phyloP scores from a whole-genome alignment of 2,329 filamentous ascomycete genomes.

The Geosmithia morbida region DNA sequence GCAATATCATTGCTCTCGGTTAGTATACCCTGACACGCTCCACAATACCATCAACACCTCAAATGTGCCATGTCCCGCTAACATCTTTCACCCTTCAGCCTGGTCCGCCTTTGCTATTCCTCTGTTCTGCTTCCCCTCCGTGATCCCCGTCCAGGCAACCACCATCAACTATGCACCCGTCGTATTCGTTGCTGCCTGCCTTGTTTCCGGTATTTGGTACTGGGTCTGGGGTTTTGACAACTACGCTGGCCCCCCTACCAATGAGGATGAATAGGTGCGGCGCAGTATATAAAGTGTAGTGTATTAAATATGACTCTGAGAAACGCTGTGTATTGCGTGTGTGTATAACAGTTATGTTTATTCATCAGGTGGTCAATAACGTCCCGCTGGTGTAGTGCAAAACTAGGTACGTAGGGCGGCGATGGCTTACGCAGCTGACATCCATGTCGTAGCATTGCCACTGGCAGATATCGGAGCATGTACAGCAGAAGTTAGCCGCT shows the following conservation, averaged over 20 bases:
- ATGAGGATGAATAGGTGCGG: conserved; percentile 12
- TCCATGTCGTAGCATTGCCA: too few species aligned
- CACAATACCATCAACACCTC: neutral
- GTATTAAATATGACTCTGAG: neutral
- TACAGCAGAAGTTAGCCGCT: too few species aligned
- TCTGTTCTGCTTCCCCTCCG: conserved; percentile 59
- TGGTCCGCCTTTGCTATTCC: conserved; percentile 58
- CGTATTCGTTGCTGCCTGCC: conserved; percentile 54
- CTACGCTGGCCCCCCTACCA: conserved; percentile 47
- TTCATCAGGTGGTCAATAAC: too few species aligned
- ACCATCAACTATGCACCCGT: conserved; percentile 63
- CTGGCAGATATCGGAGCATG: too few species aligned
- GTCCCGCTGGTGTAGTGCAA: too few species aligned
- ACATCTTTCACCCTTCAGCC: conserved; percentile 17
- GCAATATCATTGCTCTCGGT: conserved; percentile 53
- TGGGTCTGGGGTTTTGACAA: conserved; percentile 54
- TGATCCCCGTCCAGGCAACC: conserved; percentile 39
- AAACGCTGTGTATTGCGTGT: neutral
- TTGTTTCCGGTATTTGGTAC: conserved; percentile 53
- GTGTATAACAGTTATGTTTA: too few species aligned
- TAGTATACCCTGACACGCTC: conserved; percentile 13
- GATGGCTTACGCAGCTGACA: too few species aligned
- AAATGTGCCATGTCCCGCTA: conserved; percentile 2
- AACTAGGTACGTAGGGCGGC: too few species aligned
- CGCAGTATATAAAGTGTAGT: neutral